Evolutionary conservation across 1,284 basidiomycete species (phyloP).

Genomic region (Cutaneotrichosporon daszewskae): DNA sequence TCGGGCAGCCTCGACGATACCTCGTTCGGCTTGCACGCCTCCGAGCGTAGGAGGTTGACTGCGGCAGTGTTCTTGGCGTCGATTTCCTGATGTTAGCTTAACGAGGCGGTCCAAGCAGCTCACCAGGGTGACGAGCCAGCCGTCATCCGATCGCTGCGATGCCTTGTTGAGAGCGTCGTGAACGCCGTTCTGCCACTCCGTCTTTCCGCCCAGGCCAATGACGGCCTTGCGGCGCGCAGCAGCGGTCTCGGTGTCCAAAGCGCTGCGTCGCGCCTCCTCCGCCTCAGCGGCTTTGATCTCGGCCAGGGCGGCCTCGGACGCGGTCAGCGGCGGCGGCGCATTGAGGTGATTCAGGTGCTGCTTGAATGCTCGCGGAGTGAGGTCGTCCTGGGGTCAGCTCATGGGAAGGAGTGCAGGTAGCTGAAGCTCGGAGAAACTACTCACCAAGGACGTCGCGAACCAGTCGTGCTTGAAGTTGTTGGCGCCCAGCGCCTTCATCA

Average conservation of each 20-base stretch:
- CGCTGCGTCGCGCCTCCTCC: slow-evolving; percentile 39
- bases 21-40: slow-evolving; percentile 47
- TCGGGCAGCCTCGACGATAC: slow-evolving; percentile 42
- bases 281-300: slow-evolving; percentile 67
- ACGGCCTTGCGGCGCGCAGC: slow-evolving; percentile 35
- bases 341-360: slow-evolving; percentile 65
- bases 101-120: slow-evolving; percentile 19
- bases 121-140: slow-evolving; percentile 61
- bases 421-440: slow-evolving; percentile 40
- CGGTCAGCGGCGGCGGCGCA: slow-evolving; percentile 73
- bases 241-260: slow-evolving; percentile 34
- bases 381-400: slow-evolving; percentile 35
- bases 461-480: slow-evolving; percentile 68
- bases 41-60: slow-evolving; percentile 32
- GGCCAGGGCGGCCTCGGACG: slow-evolving; percentile 70
- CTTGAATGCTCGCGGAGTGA: slow-evolving; percentile 57
- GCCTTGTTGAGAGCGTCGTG: slow-evolving; percentile 60
- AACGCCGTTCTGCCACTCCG: slow-evolving; percentile 61
- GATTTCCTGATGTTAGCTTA: slow-evolving; percentile 28
- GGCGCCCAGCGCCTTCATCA: slow-evolving; percentile 71
- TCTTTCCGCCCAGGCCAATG: slow-evolving; percentile 41
- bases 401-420: too few species aligned
- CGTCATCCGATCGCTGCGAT: slow-evolving; percentile 51
- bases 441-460: slow-evolving; percentile 70
- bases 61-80: slow-evolving; percentile 23